Evolutionary conservation across 106 monocot genomes (phyloP), one percentile per base, ranked within the genome.

Genomic region (Allium fistulosum): DNA sequence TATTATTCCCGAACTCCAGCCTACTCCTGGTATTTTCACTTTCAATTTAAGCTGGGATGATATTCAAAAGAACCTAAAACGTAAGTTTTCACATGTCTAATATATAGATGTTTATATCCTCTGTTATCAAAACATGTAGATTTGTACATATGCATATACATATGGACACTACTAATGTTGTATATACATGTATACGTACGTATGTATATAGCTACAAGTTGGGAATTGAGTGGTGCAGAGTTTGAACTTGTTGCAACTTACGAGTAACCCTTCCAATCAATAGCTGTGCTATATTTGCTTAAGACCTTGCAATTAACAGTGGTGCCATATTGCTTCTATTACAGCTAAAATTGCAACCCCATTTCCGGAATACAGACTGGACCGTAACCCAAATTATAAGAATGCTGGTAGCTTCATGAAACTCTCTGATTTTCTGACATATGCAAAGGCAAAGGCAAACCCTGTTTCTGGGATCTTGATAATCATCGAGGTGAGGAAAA

Each of bases 41-140:
- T 92, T 92, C 76, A 96, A 96, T 80, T 74, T 87, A 4, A 92
- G 88, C 6, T 96, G 86, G 96, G 78, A 81, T 49, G 84, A 92
- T 58, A 92, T 96, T 66, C 77, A 83, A 65, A 79, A 72, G 61
- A 81, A 61, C 28, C 60, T 96, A 51, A 88, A 73, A 67, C 91
- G 94, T 94, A 85, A 87, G 90, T 69, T 50, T 11, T 61, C 53
- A 62, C 18, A 11, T 10, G 27, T 62, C 15, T 60, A 55, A 15
- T 55, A 55, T 55, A 12, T 55, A 11, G 11, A 55, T 55, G 13
- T 53, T 9, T 53, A 10, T 53, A 53, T 53, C 9, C 9, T 53
- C 52, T 53, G 52, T 13, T 10, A 53, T 53, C 10, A 13, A 18
- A 61, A 26, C 15, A 61, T 61, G 22, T 22, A 22, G 22, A 22